Base-by-base conservation (phyloP, 805 yeast genomes). In the Starmerella geochares region DNA sequence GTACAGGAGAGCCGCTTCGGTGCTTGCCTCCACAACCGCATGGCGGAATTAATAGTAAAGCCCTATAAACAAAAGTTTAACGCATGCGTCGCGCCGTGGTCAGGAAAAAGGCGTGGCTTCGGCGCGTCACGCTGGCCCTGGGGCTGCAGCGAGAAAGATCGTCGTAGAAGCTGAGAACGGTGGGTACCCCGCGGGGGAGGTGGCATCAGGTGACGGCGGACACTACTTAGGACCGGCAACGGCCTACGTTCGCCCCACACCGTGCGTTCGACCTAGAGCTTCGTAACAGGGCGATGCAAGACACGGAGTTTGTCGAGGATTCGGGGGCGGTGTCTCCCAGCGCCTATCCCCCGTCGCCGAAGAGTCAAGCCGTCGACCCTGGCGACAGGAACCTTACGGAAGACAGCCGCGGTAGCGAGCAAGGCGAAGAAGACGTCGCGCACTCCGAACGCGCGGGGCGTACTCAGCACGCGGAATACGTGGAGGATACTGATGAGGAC, bases 271-370 rank as follows among this genome's bases (percentile, higher is more conserved):
- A 11, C n/a, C n/a, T n/a, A n/a, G n/a, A n/a, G n/a, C n/a, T n/a
- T n/a, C n/a, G n/a, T n/a, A 27, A 28, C 3, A 20, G 14, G 17
- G n/a, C 27, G 10, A 42, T 42, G 46, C 14, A 36, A 10, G 37
- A 31, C 28, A 11, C 46, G 3, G 46, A 42, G 14, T 27, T 29
- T 32, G 35, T 42, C 8, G 46, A 42, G 37, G 28, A 28, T 20
- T 42, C 13, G 25, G 46, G 29, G 10, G 48, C 40, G 20, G n/a
- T 24, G 36, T 45, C 39, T 13, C 47, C 47, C 10, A 16, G 28
- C 20, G 35, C 46, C 1, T 19, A 21, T 11, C 46, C 46, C 11
- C 44, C 43, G 25, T 46, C 44, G 11, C 44, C 41, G 24, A 28
- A 24, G 38, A 31, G 28, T 14, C 6, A 7, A 6, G 13, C 36